Evolutionary conservation across 192 early-diverging fungal species (phyloP), one percentile per base, ranked within the genome.

Genomic region (Podila verticillata): DNA sequence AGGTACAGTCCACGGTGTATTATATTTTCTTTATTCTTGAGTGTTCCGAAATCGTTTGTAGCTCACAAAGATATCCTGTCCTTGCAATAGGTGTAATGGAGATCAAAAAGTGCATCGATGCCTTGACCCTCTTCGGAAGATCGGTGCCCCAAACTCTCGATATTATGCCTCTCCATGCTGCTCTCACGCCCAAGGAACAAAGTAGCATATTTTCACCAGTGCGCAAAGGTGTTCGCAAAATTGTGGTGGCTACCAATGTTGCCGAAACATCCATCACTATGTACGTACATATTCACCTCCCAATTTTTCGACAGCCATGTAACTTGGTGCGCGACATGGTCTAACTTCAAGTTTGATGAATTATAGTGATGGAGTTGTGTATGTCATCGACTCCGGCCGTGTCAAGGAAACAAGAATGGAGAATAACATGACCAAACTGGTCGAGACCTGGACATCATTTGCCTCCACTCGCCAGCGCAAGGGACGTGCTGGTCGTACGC

Each of bases 261-360:
- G 93, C 93, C 5, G 93, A 95, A 82, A 95, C 93, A 0, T 90
- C 91, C 65, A 91, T 94, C 68, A 94, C 94, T 7, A 92, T 95
- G 75, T 79, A 67, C 26, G 75, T 61, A 31, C 6, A 54, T 48
- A 19, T 59, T 59, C 29, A 59, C 24, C 30, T 31, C 29, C 20
- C 3, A 10, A 58, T 29, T 32, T 59, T 30, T 0, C 5, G 6
- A 28, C 30, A 26, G 29, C 24, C 24, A 3, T 60, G 15, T 60
- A 7, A 19, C 0, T 26, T 60, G 29, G 12, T 60, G 13, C 58
- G 30, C 7, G 13, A 31, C 4, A 28, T n/a, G 6, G 10, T 31
- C 19, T 54, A 34, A 34, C 36, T 63, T 83, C 82, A 28, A 77
- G 82, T n/a, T 84, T 60, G 82, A 75, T n/a, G 2, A 20, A 35